phyloP scores from a whole-genome alignment of 257 asterid genomes.

The Ophiorrhiza pumila region DNA sequence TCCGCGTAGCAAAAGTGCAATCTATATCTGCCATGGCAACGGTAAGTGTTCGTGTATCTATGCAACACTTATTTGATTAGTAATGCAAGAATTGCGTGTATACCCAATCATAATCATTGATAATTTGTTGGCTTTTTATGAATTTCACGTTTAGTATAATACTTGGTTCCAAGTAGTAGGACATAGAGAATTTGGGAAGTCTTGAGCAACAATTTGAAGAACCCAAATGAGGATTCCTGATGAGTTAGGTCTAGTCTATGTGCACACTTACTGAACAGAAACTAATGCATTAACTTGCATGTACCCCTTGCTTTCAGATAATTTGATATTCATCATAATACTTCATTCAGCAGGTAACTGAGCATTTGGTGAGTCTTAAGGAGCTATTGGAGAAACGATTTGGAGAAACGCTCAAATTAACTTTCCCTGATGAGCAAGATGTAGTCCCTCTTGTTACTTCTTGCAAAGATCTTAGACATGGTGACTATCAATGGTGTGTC shows the following conservation, averaged over 20 bases:
- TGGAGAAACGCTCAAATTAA: constrained; percentile 53
- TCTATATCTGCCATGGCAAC: constrained; percentile 43
- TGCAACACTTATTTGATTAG: neutral
- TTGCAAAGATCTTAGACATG: constrained; percentile 66
- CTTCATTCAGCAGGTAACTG: constrained; percentile 42
- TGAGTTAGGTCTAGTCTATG: neutral
- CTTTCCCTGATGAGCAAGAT: constrained; percentile 59
- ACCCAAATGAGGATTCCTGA: neutral
- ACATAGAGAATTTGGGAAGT: too few species aligned
- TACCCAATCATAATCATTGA: too few species aligned
- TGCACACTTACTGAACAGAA: neutral
- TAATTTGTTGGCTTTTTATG: neutral
- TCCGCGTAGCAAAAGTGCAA: constrained; percentile 34
- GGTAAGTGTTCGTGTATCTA: constrained; percentile 41
- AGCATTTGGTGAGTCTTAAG: constrained; percentile 55
- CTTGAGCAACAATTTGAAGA: neutral
- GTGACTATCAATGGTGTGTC: constrained; percentile 87
- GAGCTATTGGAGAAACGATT: constrained; percentile 52
- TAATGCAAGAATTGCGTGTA: neutral
- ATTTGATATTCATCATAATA: neutral
- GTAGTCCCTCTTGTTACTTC: constrained; percentile 59
- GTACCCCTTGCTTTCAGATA: neutral
- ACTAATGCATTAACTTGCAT: neutral
- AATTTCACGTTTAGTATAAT: too few species aligned
- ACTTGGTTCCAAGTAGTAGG: neutral